Conservation (phyloP, 2,329 filamentous ascomycete species). For the Sphaceloma murrayae region DNA sequence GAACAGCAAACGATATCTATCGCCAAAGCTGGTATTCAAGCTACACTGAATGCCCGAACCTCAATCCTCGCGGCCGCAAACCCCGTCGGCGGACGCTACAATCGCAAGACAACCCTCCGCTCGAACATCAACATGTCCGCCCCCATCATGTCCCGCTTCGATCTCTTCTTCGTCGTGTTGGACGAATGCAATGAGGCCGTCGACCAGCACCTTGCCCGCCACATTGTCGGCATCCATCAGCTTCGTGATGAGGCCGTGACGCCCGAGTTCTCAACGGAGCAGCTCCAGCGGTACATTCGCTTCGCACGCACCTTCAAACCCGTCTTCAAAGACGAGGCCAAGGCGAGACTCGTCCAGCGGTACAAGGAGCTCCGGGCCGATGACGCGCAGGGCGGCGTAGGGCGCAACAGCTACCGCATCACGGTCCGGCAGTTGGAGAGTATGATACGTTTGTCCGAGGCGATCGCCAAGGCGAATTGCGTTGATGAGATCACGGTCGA, state of each 20-base stretch:
- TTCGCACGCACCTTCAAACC: conserved; percentile 93
- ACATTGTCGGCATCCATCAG: conserved; percentile 91
- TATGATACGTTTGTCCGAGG: conserved; percentile 89
- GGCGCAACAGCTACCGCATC: conserved; percentile 92
- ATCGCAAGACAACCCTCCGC: conserved; percentile 85
- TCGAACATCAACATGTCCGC: conserved; percentile 98
- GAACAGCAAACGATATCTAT: conserved; percentile 99
- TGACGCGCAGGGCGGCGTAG: conserved; percentile 87
- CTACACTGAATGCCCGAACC: conserved; percentile 89
- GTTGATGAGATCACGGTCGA: conserved; percentile 76
- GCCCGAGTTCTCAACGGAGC: conserved; percentile 92
- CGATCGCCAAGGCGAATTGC: conserved; percentile 97
- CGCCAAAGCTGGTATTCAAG: conserved; percentile 95
- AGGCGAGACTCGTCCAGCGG: conserved; percentile 72
- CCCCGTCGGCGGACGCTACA: conserved; percentile 91
- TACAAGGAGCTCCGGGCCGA: conserved; percentile 94
- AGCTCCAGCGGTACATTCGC: conserved; percentile 91
- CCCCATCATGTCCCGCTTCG: conserved; percentile 98
- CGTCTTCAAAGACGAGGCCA: conserved; percentile 81
- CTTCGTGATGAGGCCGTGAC: conserved; percentile 82
- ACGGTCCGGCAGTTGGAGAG: conserved; percentile 93
- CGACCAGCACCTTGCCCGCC: conserved; percentile 82
- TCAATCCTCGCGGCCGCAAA: conserved; percentile 95
- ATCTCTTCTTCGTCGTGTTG: conserved; percentile 94
- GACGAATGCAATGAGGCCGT: conserved; percentile 92